Evolutionary conservation across 305 asterid species (phyloP).

Genomic region (Fraxinus ornus): DNA sequence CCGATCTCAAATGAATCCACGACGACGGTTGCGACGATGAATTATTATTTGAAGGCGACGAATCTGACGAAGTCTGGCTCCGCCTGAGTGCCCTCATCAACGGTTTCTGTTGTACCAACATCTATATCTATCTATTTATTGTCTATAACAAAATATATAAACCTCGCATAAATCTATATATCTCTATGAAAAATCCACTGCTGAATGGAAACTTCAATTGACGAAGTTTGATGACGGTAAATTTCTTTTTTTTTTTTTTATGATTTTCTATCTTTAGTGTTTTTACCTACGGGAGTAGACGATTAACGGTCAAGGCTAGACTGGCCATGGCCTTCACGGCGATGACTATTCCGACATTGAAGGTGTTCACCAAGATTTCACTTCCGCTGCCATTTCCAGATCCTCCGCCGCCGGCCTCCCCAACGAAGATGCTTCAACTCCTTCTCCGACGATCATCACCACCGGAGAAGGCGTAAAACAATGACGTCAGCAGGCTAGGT

Average conservation of each 20-base stretch:
- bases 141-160: conserved; percentile 5
- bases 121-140: conserved; percentile 30
- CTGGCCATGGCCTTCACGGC: conserved; percentile 58
- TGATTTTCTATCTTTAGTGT: conserved; percentile 4
- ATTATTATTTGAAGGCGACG: conserved; percentile 34
- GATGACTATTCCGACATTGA: conserved; percentile 59
- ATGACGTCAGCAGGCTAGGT: conserved; percentile 21
- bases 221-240: conserved; percentile 9
- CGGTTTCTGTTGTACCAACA: conserved; percentile 55
- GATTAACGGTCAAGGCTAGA: conserved; percentile 47
- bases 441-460: conserved; percentile 54
- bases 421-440: conserved; percentile 31
- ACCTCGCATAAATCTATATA: not conserved
- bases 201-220: conserved; percentile 11
- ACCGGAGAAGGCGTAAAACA: conserved; percentile 52
- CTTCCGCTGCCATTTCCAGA: conserved; percentile 25
- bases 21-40: conserved; percentile 44
- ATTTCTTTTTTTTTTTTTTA: not conserved
- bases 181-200: conserved; percentile 14
- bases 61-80: conserved; percentile 48
- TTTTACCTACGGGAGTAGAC: conserved; percentile 51
- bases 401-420: conserved; percentile 40
- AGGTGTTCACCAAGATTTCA: conserved; percentile 28
- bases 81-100: conserved; percentile 48
- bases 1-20: conserved; percentile 61